Evolutionary conservation across 2,329 filamentous ascomycete genomes (phyloP).

Genomic region (Botrytis pseudocinerea): DNA sequence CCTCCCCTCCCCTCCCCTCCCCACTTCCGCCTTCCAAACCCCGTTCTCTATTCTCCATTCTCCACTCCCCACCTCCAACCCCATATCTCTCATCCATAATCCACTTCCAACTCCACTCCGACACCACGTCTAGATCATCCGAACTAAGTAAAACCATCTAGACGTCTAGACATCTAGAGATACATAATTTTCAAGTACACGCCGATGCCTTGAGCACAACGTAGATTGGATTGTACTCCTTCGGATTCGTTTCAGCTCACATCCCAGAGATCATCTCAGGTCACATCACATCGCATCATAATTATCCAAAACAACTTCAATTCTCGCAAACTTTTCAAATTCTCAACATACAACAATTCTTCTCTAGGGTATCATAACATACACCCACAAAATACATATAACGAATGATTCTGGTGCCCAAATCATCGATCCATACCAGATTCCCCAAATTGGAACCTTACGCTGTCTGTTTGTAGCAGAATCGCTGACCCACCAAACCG

Average conservation of each 20-base stretch:
- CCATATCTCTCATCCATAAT: background rate
- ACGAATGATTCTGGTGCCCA: slow-evolving; percentile 6
- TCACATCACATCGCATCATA: background rate
- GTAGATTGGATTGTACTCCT: no score
- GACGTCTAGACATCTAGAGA: background rate
- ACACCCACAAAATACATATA: slow-evolving; percentile 19
- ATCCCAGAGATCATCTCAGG: background rate
- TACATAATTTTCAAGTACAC: background rate
- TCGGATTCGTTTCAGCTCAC: background rate
- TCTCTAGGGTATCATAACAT: slow-evolving; percentile 22
- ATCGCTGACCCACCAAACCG: slow-evolving; percentile 10
- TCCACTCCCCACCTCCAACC: background rate
- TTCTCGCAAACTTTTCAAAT: background rate
- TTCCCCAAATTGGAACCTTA: slow-evolving; percentile 1
- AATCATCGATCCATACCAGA: slow-evolving; percentile 15
- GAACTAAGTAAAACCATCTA: background rate
- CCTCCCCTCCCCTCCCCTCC: background rate
- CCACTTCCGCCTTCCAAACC: background rate
- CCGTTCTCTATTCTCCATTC: background rate
- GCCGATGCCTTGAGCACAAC: background rate
- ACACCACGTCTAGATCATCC: background rate
- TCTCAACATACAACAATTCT: background rate
- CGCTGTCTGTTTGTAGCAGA: background rate
- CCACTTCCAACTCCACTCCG: background rate
- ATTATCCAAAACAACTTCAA: background rate